Percentiles rank a stretch among this genome's conserved stretches.
phyloP scores from a whole-genome alignment of 805 yeast genomes.

The Pichia exigua region DNA sequence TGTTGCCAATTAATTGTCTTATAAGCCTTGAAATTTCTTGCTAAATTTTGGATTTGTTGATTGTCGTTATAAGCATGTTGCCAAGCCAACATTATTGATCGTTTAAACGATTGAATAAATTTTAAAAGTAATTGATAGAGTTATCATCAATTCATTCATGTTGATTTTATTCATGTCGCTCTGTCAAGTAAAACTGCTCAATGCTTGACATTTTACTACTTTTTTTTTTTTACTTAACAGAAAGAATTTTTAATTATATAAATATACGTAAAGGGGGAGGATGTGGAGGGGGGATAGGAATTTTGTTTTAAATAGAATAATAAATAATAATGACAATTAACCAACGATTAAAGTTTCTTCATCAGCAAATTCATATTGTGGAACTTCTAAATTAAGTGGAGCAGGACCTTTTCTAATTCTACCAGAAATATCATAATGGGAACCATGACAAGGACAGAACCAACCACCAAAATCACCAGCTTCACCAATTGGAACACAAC shows the following conservation, averaged over 20 bases:
- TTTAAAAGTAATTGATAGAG: no score
- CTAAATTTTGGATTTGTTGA: slow-evolving; percentile 12
- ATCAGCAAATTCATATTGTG: slow-evolving; percentile 78
- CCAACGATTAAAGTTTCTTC: slow-evolving; percentile 79
- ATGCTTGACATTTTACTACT: no score
- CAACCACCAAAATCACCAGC: slow-evolving; percentile 99
- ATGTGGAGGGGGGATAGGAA: background rate
- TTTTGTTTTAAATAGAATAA: background rate
- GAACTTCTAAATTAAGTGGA: slow-evolving; percentile 96
- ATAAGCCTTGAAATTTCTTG: slow-evolving; percentile 51
- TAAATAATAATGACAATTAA: slow-evolving; percentile 32
- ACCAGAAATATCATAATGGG: slow-evolving; percentile 99
- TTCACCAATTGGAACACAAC: slow-evolving; percentile 99
- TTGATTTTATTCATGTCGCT: background rate
- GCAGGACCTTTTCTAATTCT: slow-evolving; percentile 99
- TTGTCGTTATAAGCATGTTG: slow-evolving; percentile 7
- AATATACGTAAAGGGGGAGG: background rate
- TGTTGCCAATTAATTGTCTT: slow-evolving; percentile 65
- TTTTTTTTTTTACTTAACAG: background rate
- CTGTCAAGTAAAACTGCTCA: background rate
- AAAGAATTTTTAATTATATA: background rate
- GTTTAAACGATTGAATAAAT: background rate
- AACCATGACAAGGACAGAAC: slow-evolving; percentile 99
- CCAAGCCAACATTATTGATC: slow-evolving; percentile 4
- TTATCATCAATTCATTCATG: no score